These are phyloP conservation scores for Haplographium delicatum DNA, from an alignment of 495 filamentous ascomycete genomes.

Conservation along the genomic window DNA sequence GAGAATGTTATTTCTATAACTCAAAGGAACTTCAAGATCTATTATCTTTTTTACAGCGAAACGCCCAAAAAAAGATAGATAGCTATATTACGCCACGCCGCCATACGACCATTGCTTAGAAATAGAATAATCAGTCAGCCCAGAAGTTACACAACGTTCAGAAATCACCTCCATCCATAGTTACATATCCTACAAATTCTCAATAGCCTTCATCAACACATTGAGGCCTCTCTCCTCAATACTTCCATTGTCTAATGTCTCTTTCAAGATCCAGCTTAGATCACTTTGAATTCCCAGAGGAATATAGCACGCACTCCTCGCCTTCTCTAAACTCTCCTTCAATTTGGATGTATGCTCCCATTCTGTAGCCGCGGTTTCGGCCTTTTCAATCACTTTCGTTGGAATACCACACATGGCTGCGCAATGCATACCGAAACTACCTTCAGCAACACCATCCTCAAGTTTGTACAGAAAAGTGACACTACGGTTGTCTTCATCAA, in stretches of 20 bases:
- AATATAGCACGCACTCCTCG: slow-evolving; percentile 68
- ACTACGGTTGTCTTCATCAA: slow-evolving; percentile 75
- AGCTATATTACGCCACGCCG: not conserved
- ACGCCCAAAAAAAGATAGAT: not conserved
- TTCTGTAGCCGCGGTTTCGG: slow-evolving; percentile 83
- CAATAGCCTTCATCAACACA: slow-evolving; percentile 73
- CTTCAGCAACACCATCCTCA: slow-evolving; percentile 92
- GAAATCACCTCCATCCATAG: not conserved
- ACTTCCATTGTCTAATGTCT: slow-evolving; percentile 38
- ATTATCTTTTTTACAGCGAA: too few relatives aligned
- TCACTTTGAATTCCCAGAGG: slow-evolving; percentile 90
- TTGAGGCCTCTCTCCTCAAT: slow-evolving; percentile 48
- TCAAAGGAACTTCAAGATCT: not conserved
- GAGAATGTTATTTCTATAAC: not conserved
- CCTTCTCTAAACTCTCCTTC: slow-evolving; percentile 81
- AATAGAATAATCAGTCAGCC: not conserved
- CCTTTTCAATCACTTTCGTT: slow-evolving; percentile 71
- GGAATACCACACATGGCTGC: slow-evolving; percentile 97
- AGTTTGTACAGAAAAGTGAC: slow-evolving; percentile 96
- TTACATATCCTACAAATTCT: slow-evolving; percentile 45
- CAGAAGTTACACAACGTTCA: not conserved
- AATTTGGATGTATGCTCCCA: slow-evolving; percentile 94
- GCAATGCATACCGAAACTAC: slow-evolving; percentile 99
- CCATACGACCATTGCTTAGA: not conserved
- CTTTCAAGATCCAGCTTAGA: slow-evolving; percentile 72